These are phyloP conservation scores for Talaromyces sp. DNA, from an alignment of 2,329 filamentous ascomycete species.

Conservation along the genomic window DNA sequence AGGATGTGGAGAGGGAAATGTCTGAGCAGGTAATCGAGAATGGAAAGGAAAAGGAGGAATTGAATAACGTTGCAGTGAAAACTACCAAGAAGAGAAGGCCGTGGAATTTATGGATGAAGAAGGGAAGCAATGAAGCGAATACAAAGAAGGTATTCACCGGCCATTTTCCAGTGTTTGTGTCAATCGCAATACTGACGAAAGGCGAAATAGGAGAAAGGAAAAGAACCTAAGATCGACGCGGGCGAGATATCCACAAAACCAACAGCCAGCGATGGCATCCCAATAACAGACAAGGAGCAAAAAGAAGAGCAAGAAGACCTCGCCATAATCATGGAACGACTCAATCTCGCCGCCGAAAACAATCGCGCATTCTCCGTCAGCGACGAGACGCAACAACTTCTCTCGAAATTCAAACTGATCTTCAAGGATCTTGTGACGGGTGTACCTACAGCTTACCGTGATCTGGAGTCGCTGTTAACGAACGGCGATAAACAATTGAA, in stretches of 20 bases:
- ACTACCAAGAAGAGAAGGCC: conserved; percentile 18
- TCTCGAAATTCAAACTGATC: conserved; percentile 81
- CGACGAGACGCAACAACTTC: conserved; percentile 77
- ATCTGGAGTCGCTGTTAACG: conserved; percentile 70
- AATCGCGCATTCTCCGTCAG: conserved; percentile 82
- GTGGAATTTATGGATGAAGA: conserved; percentile 36
- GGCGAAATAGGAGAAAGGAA: conserved; percentile 18
- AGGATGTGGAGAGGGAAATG: conserved; percentile 38
- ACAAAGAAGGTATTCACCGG: conserved; percentile 24
- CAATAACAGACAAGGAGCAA: conserved; percentile 42
- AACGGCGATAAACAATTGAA: conserved; percentile 64
- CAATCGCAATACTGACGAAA: no score
- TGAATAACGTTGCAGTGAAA: not conserved
- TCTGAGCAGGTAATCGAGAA: conserved; percentile 23
- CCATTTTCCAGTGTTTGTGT: no score
- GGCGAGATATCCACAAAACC: conserved; percentile 31
- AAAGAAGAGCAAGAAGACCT: conserved; percentile 70
- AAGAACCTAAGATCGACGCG: conserved; percentile 31
- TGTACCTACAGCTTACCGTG: conserved; percentile 87
- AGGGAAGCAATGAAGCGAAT: conserved; percentile 28
- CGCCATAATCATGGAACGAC: conserved; percentile 72
- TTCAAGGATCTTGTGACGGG: conserved; percentile 91
- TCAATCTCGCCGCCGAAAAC: conserved; percentile 80
- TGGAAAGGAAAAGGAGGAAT: not conserved
- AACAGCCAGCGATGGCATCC: conserved; percentile 28